Evolutionary conservation across 177 flowering plant genomes (phyloP).

Genomic region (Vitis hybrid): DNA sequence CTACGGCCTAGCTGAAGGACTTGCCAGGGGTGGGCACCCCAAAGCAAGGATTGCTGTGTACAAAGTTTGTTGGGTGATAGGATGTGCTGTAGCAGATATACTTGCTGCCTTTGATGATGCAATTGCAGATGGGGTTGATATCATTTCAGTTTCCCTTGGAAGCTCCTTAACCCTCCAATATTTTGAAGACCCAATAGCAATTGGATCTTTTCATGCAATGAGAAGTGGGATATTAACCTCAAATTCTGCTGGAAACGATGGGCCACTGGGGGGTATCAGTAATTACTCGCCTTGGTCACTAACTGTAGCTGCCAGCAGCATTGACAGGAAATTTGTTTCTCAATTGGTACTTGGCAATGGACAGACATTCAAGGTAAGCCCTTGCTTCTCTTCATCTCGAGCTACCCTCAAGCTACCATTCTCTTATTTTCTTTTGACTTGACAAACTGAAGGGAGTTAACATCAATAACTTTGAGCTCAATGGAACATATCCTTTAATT

Average conservation of each 20-base stretch:
- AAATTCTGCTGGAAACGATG: slow-evolving; percentile 44
- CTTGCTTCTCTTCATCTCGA: not conserved
- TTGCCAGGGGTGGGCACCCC: slow-evolving; percentile 57
- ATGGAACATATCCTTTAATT: slow-evolving; percentile 17
- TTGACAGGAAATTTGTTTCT: slow-evolving; percentile 41
- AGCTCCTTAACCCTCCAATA: not conserved
- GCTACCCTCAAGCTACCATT: too few relatives aligned
- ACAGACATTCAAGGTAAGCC: slow-evolving; percentile 23
- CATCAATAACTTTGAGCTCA: slow-evolving; percentile 15
- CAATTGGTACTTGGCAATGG: slow-evolving; percentile 41
- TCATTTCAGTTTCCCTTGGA: slow-evolving; percentile 49
- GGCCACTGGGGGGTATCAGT: slow-evolving; percentile 28
- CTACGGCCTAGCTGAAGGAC: slow-evolving; percentile 44
- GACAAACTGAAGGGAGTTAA: slow-evolving; percentile 26
- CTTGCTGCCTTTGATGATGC: slow-evolving; percentile 68
- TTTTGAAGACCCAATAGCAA: slow-evolving; percentile 43
- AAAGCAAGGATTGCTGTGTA: slow-evolving; percentile 51
- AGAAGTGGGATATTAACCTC: slow-evolving; percentile 43
- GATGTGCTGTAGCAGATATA: slow-evolving; percentile 49
- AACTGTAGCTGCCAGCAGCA: slow-evolving; percentile 56
- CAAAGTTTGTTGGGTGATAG: slow-evolving; percentile 50
- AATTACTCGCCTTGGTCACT: slow-evolving; percentile 51
- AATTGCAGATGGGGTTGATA: slow-evolving; percentile 63
- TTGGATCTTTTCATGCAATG: slow-evolving; percentile 63
- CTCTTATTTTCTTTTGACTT: too few relatives aligned